These are phyloP conservation scores for Lichtheimia ramosa DNA, from an alignment of 371 early-diverging fungal species.

Conservation along the genomic window DNA sequence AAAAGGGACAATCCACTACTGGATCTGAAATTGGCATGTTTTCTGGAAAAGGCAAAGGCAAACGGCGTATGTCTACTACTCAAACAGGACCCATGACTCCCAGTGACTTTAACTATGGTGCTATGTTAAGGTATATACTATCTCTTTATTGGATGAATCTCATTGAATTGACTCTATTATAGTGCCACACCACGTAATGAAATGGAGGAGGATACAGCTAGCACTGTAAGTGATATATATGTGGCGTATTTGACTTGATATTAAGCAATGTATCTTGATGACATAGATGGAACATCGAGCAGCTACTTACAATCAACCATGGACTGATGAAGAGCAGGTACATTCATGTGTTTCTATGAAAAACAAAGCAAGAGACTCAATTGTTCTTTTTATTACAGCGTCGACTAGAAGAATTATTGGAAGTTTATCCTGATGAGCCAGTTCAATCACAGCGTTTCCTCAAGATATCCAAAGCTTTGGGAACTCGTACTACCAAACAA, in stretches of 20 bases:
- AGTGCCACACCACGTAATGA: no score
- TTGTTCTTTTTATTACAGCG: slow-evolving; percentile 22
- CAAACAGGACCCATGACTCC: slow-evolving; percentile 18
- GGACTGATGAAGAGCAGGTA: slow-evolving; percentile 69
- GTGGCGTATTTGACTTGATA: background rate
- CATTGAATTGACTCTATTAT: no score
- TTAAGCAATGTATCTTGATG: background rate
- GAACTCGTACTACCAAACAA: slow-evolving; percentile 62
- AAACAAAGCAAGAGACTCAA: no score
- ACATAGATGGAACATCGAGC: slow-evolving; percentile 16
- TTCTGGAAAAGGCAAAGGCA: slow-evolving; percentile 36
- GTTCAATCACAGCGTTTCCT: slow-evolving; percentile 64
- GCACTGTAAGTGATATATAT: background rate
- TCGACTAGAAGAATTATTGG: slow-evolving; percentile 54
- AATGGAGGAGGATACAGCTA: no score
- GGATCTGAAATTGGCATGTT: background rate
- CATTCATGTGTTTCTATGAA: background rate
- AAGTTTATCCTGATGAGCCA: slow-evolving; percentile 63
- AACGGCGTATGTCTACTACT: slow-evolving; percentile 34
- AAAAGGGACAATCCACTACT: no score
- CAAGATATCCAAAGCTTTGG: slow-evolving; percentile 62
- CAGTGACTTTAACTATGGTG: background rate
- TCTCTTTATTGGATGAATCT: no score
- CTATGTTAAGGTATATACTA: no score
- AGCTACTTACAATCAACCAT: slow-evolving; percentile 57